Base-by-base conservation (phyloP, 2,329 filamentous ascomycete genomes). In the Gyromitra esculenta region DNA sequence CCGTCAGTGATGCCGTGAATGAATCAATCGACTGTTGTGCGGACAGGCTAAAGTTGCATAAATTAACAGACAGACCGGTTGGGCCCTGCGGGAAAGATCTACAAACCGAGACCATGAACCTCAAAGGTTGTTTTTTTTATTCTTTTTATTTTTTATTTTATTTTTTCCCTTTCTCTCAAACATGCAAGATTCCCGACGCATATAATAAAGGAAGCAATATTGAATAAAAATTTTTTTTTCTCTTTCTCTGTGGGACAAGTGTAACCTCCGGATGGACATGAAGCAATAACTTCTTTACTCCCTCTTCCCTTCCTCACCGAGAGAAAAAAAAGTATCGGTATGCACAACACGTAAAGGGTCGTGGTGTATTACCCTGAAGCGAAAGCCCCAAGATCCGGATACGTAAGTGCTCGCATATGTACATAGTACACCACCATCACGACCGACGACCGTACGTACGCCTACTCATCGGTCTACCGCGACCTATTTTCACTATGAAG, bases 371-470 rank as follows among this genome's bases (percentile, higher is more conserved):
- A 73, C 57, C 70, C 60, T 66, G 39, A 73, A 50, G 25, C 50
- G 50, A 73, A 70, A 45, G 57, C 37, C 35, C 59, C 37, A 71
- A 71, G 68, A 64, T 56, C 68, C 52, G 11, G 41, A 73, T 73
- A 41, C 70, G 70, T 73, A 65, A 73, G 41, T 41, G 41, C 52
- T 66, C 62, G 60, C 70, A 73, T 73, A 66, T 59, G 60, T 66
- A 66, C 43, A 25, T 54, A 8, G 64, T 67, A 64, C 50, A 52
- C 39, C 37, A 54, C 15, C 43, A 52, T n/a, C 39, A 66, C 41
- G 43, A 57, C n/a, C 35, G 15, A 54, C 63, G 18, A 21, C 31
- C 64, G 13, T 59, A 31, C 25, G 25, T 31, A 31, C 25, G 41
- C 48, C 45, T 43, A 43, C 68, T 64, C 68, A 71, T 56, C 68